Base-by-base conservation (phyloP, 768 basidiomycete genomes). In the Rhizopogon roseolus region DNA sequence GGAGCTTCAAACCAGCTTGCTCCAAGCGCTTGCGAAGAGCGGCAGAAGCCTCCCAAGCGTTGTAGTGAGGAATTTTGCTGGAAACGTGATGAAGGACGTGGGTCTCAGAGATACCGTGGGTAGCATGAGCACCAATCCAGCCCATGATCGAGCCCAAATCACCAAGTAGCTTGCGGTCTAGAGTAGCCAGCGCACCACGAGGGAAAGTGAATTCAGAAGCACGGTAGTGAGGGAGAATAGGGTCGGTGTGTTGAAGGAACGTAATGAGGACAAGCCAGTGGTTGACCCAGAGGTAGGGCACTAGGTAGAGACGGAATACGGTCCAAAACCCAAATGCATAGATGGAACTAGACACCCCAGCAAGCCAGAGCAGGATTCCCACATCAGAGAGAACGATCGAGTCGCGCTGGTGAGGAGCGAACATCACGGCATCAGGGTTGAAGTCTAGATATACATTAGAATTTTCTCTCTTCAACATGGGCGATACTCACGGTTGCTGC, bases 181-280 rank as follows among this genome's bases (percentile, higher is more conserved):
- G 77, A 10, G 96, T 99, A 50, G 90, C 75, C 50, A 98, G 84
- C 14, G 96, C 96, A 54, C 96, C 96, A 61, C 93, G 90, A 41
- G 87, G 77, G 81, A 98, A 99, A 38, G 86, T 94, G 79, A 96
- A 98, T 65, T 89, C 86, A 37, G 82, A 66, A 13, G 86, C 82
- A 58, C 90, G 89, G 79, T 97, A 98, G 73, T 98, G 96, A 46
- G 95, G 95, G 41, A 98, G 82, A 43, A 88, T 70, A 17, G 95
- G 93, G 73, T 98, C 96, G 62, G 96, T 98, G 77, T 99, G 96
- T 75, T 99, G 96, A 49, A 98, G 79, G 88, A 93, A 98, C 17
- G 94, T 97, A 76, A 98, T 97, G 62, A 93, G 64, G 54, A 98
- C 92, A 51, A 98, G 80, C 94, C 94, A 97, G 78, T 93, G 91